A percentile compares a stretch with the other conserved stretches of the same genome.
These are phyloP conservation scores for Acacia concinna DNA, from an alignment of 331 rosid genomes.

Conservation along the genomic window DNA sequence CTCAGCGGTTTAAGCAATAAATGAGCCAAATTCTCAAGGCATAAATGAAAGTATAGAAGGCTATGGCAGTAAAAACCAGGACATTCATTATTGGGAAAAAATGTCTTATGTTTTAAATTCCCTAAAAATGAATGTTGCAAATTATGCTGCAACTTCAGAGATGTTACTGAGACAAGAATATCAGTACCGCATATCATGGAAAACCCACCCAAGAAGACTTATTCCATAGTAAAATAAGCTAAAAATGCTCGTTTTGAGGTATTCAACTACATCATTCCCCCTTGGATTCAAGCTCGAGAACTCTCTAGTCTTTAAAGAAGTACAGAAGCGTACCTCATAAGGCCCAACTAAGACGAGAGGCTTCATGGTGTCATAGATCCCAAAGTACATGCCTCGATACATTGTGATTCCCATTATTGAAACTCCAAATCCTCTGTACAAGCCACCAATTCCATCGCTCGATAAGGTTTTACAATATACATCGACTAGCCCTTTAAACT, in stretches of 20 bases:
- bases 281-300: conserved; percentile 22
- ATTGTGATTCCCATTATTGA: conserved; percentile 88
- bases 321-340: conserved; percentile 61
- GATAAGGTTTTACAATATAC: conserved; percentile 81
- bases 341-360: conserved; percentile 85
- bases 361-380: conserved; percentile 91
- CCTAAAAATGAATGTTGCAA: conserved; percentile 30
- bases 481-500: conserved; percentile 77
- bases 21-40: conserved; percentile 16
- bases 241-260: background rate
- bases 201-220: conserved; percentile 21
- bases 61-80: conserved; percentile 13
- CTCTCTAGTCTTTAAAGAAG: background rate
- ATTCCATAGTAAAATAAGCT: conserved; percentile 11
- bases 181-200: background rate
- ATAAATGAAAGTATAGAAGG: background rate
- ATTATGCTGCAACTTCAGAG: background rate
- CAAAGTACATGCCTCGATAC: conserved; percentile 97
- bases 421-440: conserved; percentile 90
- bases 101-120: conserved; percentile 8
- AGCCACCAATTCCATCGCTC: conserved; percentile 80
- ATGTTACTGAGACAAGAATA: background rate
- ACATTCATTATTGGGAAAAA: background rate
- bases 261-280: conserved; percentile 19
- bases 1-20: background rate